Evolutionary conservation across 192 early-diverging fungal species (phyloP).

Genomic region (Mortierella antarctica): DNA sequence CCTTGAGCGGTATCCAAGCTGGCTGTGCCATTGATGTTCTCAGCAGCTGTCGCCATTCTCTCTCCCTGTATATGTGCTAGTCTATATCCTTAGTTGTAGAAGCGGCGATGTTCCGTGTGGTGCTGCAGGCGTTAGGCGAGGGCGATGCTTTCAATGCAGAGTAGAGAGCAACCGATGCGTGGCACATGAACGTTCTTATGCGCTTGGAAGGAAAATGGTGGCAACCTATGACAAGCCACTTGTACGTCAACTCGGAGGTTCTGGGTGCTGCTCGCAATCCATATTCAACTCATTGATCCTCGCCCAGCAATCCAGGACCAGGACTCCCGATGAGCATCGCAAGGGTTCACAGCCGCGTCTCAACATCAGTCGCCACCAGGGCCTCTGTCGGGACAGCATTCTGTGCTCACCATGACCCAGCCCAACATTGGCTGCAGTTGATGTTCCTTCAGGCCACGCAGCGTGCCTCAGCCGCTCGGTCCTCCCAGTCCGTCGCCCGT

Average conservation of each 20-base stretch:
- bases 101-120: neutral
- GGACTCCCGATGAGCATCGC: constrained; percentile 15
- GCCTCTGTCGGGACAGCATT: neutral
- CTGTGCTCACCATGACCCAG: neutral
- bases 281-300: neutral
- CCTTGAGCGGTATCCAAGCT: neutral
- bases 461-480: no score
- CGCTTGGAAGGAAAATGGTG: constrained; percentile 11
- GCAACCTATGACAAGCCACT: constrained; percentile 29
- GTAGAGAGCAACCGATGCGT: neutral
- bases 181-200: neutral
- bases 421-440: neutral
- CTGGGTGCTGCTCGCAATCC: neutral
- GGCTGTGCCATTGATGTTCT: constrained; percentile 3
- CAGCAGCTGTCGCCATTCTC: constrained; percentile 6
- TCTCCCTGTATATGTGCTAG: neutral
- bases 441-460: neutral
- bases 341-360: constrained; percentile 13
- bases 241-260: neutral
- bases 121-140: neutral
- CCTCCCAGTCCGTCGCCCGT: no score
- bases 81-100: neutral
- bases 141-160: neutral
- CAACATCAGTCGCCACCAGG: neutral
- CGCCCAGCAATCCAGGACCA: neutral